Percentiles rank a stretch among this genome's conserved stretches.
Conservation (phyloP, 257 asterid species). For the Nicotiana paniculata region DNA sequence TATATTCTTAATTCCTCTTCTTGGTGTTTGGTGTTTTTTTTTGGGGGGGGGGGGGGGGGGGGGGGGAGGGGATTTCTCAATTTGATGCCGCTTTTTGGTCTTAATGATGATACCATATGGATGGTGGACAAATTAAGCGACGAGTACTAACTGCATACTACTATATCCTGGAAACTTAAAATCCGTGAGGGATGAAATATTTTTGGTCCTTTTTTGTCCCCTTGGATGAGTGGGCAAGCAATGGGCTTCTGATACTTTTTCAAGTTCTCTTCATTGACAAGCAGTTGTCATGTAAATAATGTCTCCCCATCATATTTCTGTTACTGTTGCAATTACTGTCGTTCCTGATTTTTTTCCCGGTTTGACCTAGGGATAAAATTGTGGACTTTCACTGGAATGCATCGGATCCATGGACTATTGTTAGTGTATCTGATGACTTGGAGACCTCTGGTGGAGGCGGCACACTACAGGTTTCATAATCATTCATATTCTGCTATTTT, state of each 20-base stretch:
- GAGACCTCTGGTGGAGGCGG: slow-evolving; percentile 90
- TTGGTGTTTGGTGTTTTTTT: not conserved
- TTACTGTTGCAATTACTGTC: not conserved
- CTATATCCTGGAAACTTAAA: not conserved
- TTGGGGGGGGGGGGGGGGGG: too few species aligned
- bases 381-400: slow-evolving; percentile 97
- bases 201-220: not conserved
- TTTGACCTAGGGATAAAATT: slow-evolving; percentile 64
- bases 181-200: not conserved
- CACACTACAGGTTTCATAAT: slow-evolving; percentile 66
- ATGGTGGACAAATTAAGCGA: not conserved
- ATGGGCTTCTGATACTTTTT: not conserved
- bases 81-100: not conserved
- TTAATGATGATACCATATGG: not conserved
- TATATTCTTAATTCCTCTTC: not conserved
- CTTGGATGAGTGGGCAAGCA: not conserved
- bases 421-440: slow-evolving; percentile 86
- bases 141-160: not conserved
- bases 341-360: not conserved
- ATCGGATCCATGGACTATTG: slow-evolving; percentile 87
- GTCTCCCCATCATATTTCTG: not conserved
- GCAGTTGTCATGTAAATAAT: not conserved
- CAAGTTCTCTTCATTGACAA: not conserved
- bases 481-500: not conserved
- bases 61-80: not conserved